A percentile compares a stretch with the other conserved stretches of the same genome.
phyloP scores from a whole-genome alignment of 2,329 filamentous ascomycete species.

The Claviceps monticola region DNA sequence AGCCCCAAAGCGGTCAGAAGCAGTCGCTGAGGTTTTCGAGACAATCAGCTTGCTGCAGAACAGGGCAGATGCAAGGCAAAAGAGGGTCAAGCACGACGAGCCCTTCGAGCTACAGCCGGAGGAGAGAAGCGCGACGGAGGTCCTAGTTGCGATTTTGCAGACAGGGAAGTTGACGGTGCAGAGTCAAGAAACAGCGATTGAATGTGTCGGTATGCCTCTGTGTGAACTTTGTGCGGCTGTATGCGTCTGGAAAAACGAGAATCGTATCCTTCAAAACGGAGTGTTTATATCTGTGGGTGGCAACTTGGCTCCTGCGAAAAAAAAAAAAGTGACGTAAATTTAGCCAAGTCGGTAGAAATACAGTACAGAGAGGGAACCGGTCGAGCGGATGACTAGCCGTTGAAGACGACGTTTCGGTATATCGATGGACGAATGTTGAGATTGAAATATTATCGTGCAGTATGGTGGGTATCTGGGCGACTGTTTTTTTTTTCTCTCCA shows the following conservation, averaged over 20 bases:
- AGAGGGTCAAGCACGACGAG: neutral
- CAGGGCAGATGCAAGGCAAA: neutral
- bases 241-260: neutral
- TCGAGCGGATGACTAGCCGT: neutral
- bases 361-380: neutral
- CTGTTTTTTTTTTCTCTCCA: neutral
- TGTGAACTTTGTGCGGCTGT: neutral
- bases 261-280: neutral
- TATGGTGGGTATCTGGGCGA: conserved; percentile 1
- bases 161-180: neutral
- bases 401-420: neutral
- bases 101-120: neutral
- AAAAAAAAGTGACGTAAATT: conserved; percentile 3
- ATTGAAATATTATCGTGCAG: neutral
- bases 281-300: neutral
- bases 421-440: neutral
- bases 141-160: neutral
- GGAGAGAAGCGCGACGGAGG: neutral
- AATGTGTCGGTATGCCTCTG: neutral
- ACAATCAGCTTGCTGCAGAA: neutral
- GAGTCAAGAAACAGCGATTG: neutral
- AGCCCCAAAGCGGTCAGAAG: conserved; percentile 5
- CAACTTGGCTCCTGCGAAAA: neutral
- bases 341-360: neutral
- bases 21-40: neutral